Base-by-base conservation (phyloP, 139 green algal genomes). In the Coelastrella sp. region DNA sequence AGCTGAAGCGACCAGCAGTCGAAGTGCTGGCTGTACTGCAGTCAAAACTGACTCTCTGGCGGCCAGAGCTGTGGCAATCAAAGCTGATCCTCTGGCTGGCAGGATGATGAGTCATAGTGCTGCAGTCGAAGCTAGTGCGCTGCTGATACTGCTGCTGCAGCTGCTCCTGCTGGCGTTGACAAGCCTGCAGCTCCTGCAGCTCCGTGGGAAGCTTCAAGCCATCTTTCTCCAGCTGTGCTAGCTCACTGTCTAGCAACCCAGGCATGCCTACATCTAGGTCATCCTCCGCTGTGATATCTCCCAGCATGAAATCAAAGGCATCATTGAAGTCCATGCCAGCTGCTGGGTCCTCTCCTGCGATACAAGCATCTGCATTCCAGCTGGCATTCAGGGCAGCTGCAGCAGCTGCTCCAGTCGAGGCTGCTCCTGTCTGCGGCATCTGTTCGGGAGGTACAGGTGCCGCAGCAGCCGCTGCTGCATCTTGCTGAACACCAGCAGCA, bases 281-380 rank as follows among this genome's bases (percentile, higher is more conserved):
- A 45, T 84, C 78, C 25, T 84, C 78, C 30, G 78, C 78, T 62
- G 59, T 84, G 30, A 84, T 75, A 17, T 84, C 78, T 13, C 78
- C 78, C 2, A 84, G 62, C 78, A 84, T 84, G 62, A 84, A 84
- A 40, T 84, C 78, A 53, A 76, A 75, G 1, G 62, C 41, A n/a
- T 74, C 60, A 21, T 34, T 66, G 27, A 66, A 27, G 5, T 76
- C 62, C 60, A 76, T 38, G 7, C n/a, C 59, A 41, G 38, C 76
- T n/a, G 59, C 76, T 43, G 57, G 51, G 13, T 32, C 68, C 23
- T 34, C 40, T 41, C n/a, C 27, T 5, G 9, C 62, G 11, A 64
- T 64, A 27, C 17, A 64, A 9, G 19, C 53, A 27, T 64, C 53
- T 41, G 62, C 62, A 69, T 69, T 69, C 27, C 27, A 38, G 34